Evolutionary conservation across 2,329 filamentous ascomycete species (phyloP), one percentile per base, ranked within the genome.

Genomic region (Pyrenophora seminiperda): DNA sequence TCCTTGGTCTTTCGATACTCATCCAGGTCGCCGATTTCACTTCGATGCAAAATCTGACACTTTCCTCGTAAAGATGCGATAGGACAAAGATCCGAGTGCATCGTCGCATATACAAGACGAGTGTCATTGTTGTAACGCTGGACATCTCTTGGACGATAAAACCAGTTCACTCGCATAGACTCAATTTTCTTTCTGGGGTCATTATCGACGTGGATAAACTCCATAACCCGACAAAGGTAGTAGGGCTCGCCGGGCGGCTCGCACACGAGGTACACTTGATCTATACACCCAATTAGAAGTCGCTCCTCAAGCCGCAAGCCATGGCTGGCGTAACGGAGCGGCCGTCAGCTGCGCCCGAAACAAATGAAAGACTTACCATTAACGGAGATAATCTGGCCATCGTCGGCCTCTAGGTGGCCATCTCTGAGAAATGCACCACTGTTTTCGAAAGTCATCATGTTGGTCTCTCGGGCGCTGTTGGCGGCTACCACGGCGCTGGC

Each of bases 181-280:
- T 97, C 93, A 58, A 99, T 86, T 1, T 89, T 87, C 51, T 85
- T 83, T 46, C 80, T 81, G 29, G 79, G 76, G 68, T 93, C 73
- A 41, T 71, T 91, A 65, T 92, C 85, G 67, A 82, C 78, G 68
- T 96, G 91, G 64, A 97, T 79, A 72, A 97, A 97, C 73, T 99
- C 93, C 94, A 99, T 99, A 73, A 99, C 94, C 63, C 94, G 90
- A 58, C 90, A 94, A 59, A 99, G 80, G 73, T 99, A 99, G 77
- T 99, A 99, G 47, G 94, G 94, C 76, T 99, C 94, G 44, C 94
- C 94, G 13, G 94, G 94, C 41, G 94, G 94, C 75, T 99, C 94
- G 76, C 92, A 97, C 58, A 99, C 89, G 56, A 97, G 84, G 79
- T 97, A 99, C 61, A 96, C 90, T 78, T 97, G 85, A 75, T 90